phyloP scores from a whole-genome alignment of 352 stramenopile genomes.

The Phytopythium helicoides region DNA sequence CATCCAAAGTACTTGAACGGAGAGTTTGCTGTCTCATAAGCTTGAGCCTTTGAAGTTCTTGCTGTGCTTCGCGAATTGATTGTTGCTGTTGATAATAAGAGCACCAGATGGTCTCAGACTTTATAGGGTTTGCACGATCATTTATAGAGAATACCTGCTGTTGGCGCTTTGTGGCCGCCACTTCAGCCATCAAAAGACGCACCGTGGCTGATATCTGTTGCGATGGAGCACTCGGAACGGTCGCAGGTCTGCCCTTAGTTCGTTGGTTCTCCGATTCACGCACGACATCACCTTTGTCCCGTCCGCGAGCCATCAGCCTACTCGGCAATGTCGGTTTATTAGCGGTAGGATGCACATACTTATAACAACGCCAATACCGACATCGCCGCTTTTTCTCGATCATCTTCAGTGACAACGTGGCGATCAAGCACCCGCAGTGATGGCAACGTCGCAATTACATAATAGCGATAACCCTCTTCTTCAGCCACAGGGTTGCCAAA shows the following conservation, averaged over 20 bases:
- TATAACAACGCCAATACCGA: too few species aligned
- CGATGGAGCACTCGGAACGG: constrained; percentile 27
- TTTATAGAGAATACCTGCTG: constrained; percentile 35
- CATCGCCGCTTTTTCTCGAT: constrained; percentile 41
- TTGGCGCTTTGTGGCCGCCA: constrained; percentile 44
- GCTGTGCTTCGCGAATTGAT: constrained; percentile 21
- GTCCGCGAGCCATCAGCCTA: neutral
- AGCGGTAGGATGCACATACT: too few species aligned
- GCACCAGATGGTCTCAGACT: too few species aligned
- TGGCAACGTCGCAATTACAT: constrained; percentile 73
- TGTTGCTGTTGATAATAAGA: too few species aligned
- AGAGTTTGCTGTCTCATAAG: constrained; percentile 23
- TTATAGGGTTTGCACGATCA: too few species aligned
- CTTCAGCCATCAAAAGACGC: constrained; percentile 67
- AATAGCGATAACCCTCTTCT: constrained; percentile 84
- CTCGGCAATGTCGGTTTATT: too few species aligned
- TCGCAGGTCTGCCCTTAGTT: constrained; percentile 16
- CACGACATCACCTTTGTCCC: neutral
- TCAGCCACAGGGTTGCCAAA: constrained; percentile 79
- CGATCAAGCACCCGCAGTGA: constrained; percentile 79
- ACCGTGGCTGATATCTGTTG: constrained; percentile 66
- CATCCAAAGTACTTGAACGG: constrained; percentile 5
- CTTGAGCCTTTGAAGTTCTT: constrained; percentile 44
- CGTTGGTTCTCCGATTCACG: constrained; percentile 1
- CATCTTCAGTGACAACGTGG: constrained; percentile 75